These are phyloP conservation scores for Cinnamomum micranthum DNA, from an alignment of 164 flowering plant genomes.

Conservation along the genomic window DNA sequence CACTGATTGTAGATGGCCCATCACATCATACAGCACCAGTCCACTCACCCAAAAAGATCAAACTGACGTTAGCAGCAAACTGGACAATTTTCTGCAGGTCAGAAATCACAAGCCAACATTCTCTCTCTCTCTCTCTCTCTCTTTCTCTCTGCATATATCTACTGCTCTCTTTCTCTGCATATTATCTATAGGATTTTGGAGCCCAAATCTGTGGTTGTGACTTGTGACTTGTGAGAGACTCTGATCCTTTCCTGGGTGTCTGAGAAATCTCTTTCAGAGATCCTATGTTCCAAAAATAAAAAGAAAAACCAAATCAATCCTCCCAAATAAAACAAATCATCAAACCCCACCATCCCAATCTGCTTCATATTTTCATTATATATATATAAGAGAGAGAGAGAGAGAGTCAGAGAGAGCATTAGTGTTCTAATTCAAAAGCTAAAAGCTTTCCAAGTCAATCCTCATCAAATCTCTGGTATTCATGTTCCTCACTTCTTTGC, in stretches of 20 bases:
- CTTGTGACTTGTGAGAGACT: background rate
- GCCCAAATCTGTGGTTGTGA: background rate
- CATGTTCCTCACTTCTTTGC: background rate
- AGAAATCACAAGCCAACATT: no score
- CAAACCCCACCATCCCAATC: background rate
- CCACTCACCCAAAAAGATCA: no score
- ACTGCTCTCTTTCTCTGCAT: no score
- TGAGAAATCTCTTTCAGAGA: constrained; percentile 2
- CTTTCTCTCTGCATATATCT: no score
- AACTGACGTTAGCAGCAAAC: no score
- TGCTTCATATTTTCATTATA: background rate
- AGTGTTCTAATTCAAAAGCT: background rate
- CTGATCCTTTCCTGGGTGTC: background rate
- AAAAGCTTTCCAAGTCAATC: background rate
- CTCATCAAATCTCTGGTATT: background rate
- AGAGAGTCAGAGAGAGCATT: background rate
- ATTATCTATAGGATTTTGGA: no score
- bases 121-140: no score
- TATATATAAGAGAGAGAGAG: background rate
- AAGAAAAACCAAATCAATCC: background rate
- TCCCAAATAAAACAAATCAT: background rate
- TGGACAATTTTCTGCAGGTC: no score
- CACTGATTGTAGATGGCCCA: no score
- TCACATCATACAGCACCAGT: no score
- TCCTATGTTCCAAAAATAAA: background rate